These are phyloP conservation scores for Capsella bursapastoris DNA, from an alignment of 345 rosid species.

Conservation along the genomic window DNA sequence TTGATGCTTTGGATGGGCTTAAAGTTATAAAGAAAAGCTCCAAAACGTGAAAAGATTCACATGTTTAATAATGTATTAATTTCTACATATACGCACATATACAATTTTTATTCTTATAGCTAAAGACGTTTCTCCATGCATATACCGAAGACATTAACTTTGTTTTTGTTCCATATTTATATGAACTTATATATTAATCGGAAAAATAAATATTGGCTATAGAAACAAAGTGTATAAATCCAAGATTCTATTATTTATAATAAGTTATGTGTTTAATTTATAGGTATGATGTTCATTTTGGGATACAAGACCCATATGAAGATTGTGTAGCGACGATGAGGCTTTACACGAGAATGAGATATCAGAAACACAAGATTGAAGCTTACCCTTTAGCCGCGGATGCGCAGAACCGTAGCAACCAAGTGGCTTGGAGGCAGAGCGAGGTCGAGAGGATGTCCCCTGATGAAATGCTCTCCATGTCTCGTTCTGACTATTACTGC, in stretches of 20 bases:
- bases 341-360: slow-evolving; percentile 87
- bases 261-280: neutral
- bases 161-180: too few species aligned
- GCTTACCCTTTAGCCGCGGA: slow-evolving; percentile 70
- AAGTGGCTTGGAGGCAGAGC: slow-evolving; percentile 75
- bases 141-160: too few species aligned
- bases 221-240: neutral
- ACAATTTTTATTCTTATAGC: neutral
- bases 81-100: neutral
- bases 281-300: slow-evolving; percentile 81
- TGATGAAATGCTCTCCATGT: slow-evolving; percentile 64
- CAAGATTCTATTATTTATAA: neutral
- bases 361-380: slow-evolving; percentile 64
- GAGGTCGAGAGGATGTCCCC: slow-evolving; percentile 90
- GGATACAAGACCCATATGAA: slow-evolving; percentile 81
- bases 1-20: slow-evolving; percentile 41
- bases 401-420: slow-evolving; percentile 76
- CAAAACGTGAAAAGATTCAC: slow-evolving; percentile 34
- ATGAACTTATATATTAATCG: neutral
- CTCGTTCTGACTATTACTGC: slow-evolving; percentile 86
- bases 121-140: too few species aligned
- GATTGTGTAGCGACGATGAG: slow-evolving; percentile 92
- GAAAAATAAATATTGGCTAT: too few species aligned
- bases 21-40: slow-evolving; percentile 24
- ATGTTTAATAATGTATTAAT: neutral